Base-by-base conservation (phyloP, 169 alveolate genomes). In the Plasmodium knowlesi region DNA sequence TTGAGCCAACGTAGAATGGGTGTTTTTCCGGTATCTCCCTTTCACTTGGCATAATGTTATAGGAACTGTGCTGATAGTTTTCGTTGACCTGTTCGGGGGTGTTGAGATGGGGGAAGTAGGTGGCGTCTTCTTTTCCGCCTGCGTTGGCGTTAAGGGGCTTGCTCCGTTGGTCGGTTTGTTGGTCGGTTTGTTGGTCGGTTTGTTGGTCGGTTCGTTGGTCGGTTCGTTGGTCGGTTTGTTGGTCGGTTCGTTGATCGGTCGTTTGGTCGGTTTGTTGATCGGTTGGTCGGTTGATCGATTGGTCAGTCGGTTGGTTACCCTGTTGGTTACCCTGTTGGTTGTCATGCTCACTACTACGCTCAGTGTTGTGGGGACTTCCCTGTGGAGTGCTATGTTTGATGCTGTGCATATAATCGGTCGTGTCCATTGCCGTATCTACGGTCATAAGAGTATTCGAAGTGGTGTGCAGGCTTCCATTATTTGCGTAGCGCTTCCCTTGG, bases 371-470 rank as follows among this genome's bases (percentile, higher is more conserved):
- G 0, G 82, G 9, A 61, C 61, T 28, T 1, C 39, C 76, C 3
- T 19, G 28, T 4, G 61, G 83, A 4, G 2, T 19, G 25, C 37
- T 19, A 25, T 34, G 39, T 9, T 10, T 5, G 34, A 5, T 67
- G 37, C 22, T 25, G 8, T 53, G 25, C 32, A 73, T 53, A 37
- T 30, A 25, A 9, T 25, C 89, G 34, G n/a, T 30, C 25, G 79
- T 67, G 32, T 83, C 82, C 25, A 70, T 53, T 19, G 72, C 53
- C 30, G 67, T 39, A 50, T 53, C 84, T 9, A 50, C 41, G 53
- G 82, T n/a, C 93, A 84, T 84, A 30, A 72, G 41, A 4, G 37
- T 50, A 16, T 84, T 84, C 0, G 92, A 71, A 30, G 84, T 43
- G 12, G 84, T 84, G 28, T 41, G 73, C 10, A 84, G 78, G 14